These are phyloP conservation scores for Mycena alexandri DNA, from an alignment of 768 basidiomycete genomes.

Conservation along the genomic window DNA sequence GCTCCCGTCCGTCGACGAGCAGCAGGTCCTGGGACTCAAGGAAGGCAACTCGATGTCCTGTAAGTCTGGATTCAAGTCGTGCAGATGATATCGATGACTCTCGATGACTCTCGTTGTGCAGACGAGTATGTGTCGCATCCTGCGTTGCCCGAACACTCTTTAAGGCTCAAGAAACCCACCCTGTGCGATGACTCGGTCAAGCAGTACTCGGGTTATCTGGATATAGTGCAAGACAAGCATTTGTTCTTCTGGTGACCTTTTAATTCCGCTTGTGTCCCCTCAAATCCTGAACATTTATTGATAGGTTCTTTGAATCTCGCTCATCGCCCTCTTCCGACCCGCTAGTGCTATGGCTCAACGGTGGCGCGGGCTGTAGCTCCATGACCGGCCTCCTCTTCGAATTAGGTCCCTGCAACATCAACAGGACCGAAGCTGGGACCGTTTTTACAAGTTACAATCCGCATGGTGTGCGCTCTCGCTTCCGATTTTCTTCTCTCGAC, in stretches of 20 bases:
- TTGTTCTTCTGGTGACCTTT: slow-evolving; percentile 83
- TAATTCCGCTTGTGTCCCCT: background rate
- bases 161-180: slow-evolving; percentile 74
- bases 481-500: background rate
- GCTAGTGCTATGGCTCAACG: slow-evolving; percentile 90
- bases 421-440: slow-evolving; percentile 64
- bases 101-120: too few relatives aligned
- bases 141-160: slow-evolving; percentile 57
- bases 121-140: slow-evolving; percentile 6
- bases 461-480: slow-evolving; percentile 11
- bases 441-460: slow-evolving; percentile 67
- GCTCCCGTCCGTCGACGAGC: too few relatives aligned
- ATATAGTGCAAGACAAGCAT: slow-evolving; percentile 82
- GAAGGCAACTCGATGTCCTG: too few relatives aligned
- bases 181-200: slow-evolving; percentile 86
- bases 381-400: slow-evolving; percentile 93
- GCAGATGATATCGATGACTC: too few relatives aligned
- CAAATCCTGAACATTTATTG: slow-evolving; percentile 3
- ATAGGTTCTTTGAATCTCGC: slow-evolving; percentile 91
- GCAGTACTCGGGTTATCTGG: slow-evolving; percentile 87
- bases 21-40: too few relatives aligned
- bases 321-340: slow-evolving; percentile 80
- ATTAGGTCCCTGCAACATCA: slow-evolving; percentile 89
- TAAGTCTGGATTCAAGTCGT: too few relatives aligned
- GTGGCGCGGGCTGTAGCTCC: slow-evolving; percentile 76